Evolutionary conservation across 306 rosid genomes (phyloP).

Genomic region (Hippophae tibetana): DNA sequence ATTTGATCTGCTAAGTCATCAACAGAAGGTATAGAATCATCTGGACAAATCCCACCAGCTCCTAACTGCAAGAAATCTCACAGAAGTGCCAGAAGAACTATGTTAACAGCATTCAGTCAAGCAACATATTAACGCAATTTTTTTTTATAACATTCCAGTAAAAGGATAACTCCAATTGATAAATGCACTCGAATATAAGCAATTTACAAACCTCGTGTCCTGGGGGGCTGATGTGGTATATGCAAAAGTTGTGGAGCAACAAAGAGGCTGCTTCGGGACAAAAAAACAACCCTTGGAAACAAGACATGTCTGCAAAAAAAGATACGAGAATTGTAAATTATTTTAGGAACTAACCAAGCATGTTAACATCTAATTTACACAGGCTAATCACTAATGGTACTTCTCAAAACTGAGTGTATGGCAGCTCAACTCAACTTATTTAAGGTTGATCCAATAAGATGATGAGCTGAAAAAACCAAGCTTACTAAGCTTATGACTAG

Average conservation of each 20-base stretch:
- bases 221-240: constrained; percentile 90
- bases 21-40: constrained; percentile 54
- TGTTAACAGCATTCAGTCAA: constrained; percentile 36
- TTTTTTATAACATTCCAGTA: background rate
- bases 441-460: no score
- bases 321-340: no score
- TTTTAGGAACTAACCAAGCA: no score
- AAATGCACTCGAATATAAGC: constrained; percentile 11
- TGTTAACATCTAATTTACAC: no score
- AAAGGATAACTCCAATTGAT: background rate
- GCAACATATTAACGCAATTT: background rate
- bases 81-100: constrained; percentile 53
- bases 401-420: no score
- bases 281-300: constrained; percentile 93
- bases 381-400: no score
- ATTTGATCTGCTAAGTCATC: constrained; percentile 87
- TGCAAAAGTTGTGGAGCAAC: constrained; percentile 91
- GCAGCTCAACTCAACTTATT: no score
- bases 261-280: constrained; percentile 91
- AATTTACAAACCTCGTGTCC: constrained; percentile 84
- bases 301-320: constrained; percentile 56
- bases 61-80: constrained; percentile 93
- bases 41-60: constrained; percentile 68
- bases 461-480: no score
- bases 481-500: no score